phyloP scores from a whole-genome alignment of 257 asterid species.

The Plantago major region DNA sequence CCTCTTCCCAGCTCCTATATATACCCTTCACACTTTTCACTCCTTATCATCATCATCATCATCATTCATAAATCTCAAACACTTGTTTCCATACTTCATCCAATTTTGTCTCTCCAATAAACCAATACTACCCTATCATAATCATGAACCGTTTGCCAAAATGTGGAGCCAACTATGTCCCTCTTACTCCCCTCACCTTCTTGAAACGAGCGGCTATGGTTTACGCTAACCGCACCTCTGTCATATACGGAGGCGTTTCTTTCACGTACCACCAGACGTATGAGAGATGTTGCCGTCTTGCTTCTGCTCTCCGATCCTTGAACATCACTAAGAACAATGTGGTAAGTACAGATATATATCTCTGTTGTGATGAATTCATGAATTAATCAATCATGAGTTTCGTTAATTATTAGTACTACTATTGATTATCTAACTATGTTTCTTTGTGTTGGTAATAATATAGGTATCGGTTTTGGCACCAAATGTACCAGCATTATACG shows the following conservation, averaged over 20 bases:
- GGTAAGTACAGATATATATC: conserved; percentile 34
- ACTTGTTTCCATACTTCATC: not conserved
- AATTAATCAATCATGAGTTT: too few relatives aligned
- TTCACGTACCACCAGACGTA: conserved; percentile 78
- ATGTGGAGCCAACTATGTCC: conserved; percentile 63
- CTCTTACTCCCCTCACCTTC: conserved; percentile 73
- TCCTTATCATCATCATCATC: too few relatives aligned
- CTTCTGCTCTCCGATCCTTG: conserved; percentile 54
- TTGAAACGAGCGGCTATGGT: conserved; percentile 56
- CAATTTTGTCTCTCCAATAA: not conserved
- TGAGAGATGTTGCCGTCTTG: conserved; percentile 66
- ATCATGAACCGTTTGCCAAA: conserved; percentile 54
- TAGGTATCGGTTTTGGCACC: conserved; percentile 91
- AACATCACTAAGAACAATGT: conserved; percentile 54
- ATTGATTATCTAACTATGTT: not conserved
- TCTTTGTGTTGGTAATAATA: not conserved
- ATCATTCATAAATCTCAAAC: not conserved
- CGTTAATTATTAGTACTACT: not conserved
- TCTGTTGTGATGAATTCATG: too few relatives aligned
- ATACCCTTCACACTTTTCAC: too few relatives aligned
- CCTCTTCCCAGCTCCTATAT: not conserved
- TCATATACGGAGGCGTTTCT: conserved; percentile 39
- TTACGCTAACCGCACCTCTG: conserved; percentile 52
- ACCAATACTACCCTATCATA: not conserved
- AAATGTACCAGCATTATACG: conserved; percentile 77